Evolutionary conservation across 768 basidiomycete species (phyloP), one percentile per base, ranked within the genome.

Genomic region (Russula olivacea): DNA sequence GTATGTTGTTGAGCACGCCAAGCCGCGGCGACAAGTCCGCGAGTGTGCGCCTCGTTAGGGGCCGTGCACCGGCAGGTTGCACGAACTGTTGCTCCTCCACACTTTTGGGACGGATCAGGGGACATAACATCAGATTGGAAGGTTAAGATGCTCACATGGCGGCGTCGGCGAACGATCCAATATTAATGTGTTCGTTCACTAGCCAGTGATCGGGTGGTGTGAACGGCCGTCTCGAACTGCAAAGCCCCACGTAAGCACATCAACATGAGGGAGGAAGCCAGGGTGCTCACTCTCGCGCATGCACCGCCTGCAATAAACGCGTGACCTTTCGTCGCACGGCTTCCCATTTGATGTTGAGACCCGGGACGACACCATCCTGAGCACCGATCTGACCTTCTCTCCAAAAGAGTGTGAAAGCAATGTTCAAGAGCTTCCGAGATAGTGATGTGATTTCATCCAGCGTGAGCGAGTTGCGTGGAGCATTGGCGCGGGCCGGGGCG

Each of bases 1-100:
- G 96, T 61, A 98, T 90, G 74, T 98, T 95, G 77, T 98, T 91
- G 58, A 98, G 82, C 30, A 98, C 81, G 2, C 91, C 92, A 3
- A 98, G 80, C 8, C 93, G 85, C 0, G 95, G 96, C 3, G 89
- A 88, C 56, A 98, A 76, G 61, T 83, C 79, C 0, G 88, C 83
- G 48, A 89, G 74, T 66, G 90, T 86, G 6, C 91, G 87, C 68
- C 87, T 88, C 15, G 83, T 80, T 54, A 82, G 75, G 40, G 69
- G 63, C 49, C 75, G 75, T 30, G 57, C 19, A 12, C 55, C 66
- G 10, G 62, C 66, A 0, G 68, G 69, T 23, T 71, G 67, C 0
- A 78, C 74, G 2, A 82, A 73, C 64, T 83, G 79, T 58, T 80
- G 80, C 62, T 91, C 90, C 72, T 92, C 91, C 59, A 80, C 77